Conservation (phyloP, 2,329 filamentous ascomycete genomes). For the Huntiella moniliformis region DNA sequence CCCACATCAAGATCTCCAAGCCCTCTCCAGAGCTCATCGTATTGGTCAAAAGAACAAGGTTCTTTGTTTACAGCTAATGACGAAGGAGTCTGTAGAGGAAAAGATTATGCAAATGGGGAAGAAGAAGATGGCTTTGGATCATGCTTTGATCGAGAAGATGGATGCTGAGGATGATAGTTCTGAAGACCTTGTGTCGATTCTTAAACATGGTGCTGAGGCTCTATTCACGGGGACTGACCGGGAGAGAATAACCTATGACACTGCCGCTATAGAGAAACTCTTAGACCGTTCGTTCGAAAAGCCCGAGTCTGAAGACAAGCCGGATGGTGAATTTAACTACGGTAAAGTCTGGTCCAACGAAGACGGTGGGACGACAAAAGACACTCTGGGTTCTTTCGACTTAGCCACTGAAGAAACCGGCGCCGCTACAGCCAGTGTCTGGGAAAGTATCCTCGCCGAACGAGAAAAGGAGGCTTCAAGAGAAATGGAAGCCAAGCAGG, state of each 20-base stretch:
- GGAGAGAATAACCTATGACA: constrained; percentile 64
- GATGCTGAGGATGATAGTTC: constrained; percentile 63
- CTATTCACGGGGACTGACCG: constrained; percentile 61
- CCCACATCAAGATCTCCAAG: constrained; percentile 93
- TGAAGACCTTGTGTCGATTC: constrained; percentile 68
- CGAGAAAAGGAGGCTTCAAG: constrained; percentile 62
- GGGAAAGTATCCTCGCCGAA: constrained; percentile 77
- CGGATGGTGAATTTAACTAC: constrained; percentile 54
- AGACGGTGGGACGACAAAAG: constrained; percentile 44
- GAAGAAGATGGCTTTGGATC: constrained; percentile 90
- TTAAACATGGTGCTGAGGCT: constrained; percentile 72
- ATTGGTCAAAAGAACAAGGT: constrained; percentile 96
- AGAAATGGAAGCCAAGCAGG: constrained; percentile 42
- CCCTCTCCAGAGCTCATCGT: constrained; percentile 79
- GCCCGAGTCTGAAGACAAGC: constrained; percentile 34
- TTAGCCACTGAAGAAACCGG: constrained; percentile 24
- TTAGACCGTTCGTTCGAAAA: constrained; percentile 68
- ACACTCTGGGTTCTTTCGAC: constrained; percentile 22
- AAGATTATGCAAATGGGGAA: constrained; percentile 91
- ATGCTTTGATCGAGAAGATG: constrained; percentile 85
- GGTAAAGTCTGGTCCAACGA: constrained; percentile 87
- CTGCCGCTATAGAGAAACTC: constrained; percentile 65
- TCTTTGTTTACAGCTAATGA: constrained; percentile 86
- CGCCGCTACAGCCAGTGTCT: constrained; percentile 38
- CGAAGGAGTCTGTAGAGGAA: constrained; percentile 74